Evolutionary conservation across 306 rosid genomes (phyloP).

Genomic region (Sophora flavescens): DNA sequence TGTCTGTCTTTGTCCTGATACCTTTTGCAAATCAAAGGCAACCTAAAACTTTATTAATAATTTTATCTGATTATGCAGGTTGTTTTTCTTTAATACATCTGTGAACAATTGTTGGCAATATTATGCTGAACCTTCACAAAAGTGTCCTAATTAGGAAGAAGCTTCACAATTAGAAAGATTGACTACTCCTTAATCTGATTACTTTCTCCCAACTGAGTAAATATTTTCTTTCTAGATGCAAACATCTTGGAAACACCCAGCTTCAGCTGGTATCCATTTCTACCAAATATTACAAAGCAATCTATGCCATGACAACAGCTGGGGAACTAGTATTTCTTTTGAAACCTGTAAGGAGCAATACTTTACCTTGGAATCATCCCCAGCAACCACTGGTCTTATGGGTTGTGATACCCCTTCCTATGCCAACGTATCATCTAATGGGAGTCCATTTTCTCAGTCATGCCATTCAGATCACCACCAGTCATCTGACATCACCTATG

Average conservation of each 20-base stretch:
- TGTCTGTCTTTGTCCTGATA: too few species aligned
- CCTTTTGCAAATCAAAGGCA: too few species aligned
- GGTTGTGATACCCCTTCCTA: constrained; percentile 77
- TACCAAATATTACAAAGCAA: constrained; percentile 62
- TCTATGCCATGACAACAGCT: constrained; percentile 57
- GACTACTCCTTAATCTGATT: neutral
- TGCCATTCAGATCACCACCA: constrained; percentile 77
- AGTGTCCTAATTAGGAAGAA: neutral
- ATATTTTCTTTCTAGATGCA: constrained; percentile 59
- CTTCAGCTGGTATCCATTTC: constrained; percentile 52
- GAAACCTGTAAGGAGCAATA: constrained; percentile 58
- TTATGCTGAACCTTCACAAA: too few species aligned
- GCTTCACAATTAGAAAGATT: constrained; percentile 5
- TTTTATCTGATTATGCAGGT: constrained; percentile 48
- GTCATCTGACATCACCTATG: constrained; percentile 65
- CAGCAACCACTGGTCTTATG: constrained; percentile 45
- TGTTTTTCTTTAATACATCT: constrained; percentile 21
- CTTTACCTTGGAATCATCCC: constrained; percentile 76
- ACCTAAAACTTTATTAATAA: neutral
- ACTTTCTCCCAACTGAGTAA: neutral
- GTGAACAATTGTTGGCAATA: neutral
- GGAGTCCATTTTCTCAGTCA: constrained; percentile 73
- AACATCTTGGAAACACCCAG: constrained; percentile 58
- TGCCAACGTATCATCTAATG: constrained; percentile 67
- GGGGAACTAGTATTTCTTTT: constrained; percentile 61